Base-by-base conservation (phyloP, 148 eudicot species). In the Heliamphora exappendiculata region DNA sequence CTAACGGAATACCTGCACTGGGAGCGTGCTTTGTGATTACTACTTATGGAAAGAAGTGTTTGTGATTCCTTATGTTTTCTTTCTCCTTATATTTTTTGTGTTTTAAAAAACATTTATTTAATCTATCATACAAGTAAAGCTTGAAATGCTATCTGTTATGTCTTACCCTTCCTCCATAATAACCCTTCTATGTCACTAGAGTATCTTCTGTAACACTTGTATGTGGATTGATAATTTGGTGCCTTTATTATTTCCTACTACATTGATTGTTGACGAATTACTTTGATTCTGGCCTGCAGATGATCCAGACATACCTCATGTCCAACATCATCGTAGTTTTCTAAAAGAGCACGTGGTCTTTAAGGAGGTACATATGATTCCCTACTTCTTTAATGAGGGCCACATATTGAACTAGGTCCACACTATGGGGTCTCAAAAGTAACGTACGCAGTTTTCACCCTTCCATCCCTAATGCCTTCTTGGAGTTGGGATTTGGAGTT, bases 261-360 rank as follows among this genome's bases (percentile, higher is more conserved):
- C 50, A 5, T 47, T 57, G 53, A 13, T 20, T 58, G 47, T 47
- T 72, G 45, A 57, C 4, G 41, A 36, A 33, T 75, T 78, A n/a
- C 39, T 73, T 41, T 73, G 33, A 29, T 19, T 78, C 47, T 75
- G 75, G 44, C 59, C 60, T 86, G 82, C 82, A 95, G 99, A 91
- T 83, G 99, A 95, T 84, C 93, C 99, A 29, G 88, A 89, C 68
- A 81, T 74, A 45, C 78, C 94, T 82, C 91, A 83, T 75, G 86
- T 85, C 57, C 90, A 75, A 39, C 78, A 76, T 67, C 94, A 92
- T 84, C 99, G 99, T 78, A 84, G 78, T 75, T 92, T 89, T 81
- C 79, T 95, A 44, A 88, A 85, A 75, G 90, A 93, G 80, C 93
- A 95, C 79, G 99, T 91, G 83, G 86, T 89, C 62, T 95, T 95